Evolutionary conservation across 176 grass and related monocot genomes (phyloP).

Genomic region (Zizania latifolia): DNA sequence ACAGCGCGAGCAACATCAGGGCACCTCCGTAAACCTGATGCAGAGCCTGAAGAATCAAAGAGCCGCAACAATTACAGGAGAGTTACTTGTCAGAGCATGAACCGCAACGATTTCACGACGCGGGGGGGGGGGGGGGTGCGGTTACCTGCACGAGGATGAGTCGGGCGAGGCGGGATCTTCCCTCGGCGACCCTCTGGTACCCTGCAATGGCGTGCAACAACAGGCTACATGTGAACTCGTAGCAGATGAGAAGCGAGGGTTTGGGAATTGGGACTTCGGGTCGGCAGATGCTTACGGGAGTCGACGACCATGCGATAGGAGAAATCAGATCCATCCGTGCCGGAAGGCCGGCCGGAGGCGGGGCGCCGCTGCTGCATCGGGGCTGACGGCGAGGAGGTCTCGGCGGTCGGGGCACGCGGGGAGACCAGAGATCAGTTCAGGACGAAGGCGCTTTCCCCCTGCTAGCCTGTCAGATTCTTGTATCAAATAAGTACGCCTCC

Average conservation of each 20-base stretch:
- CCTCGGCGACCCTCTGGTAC: slow-evolving; percentile 74
- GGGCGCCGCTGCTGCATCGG: slow-evolving; percentile 49
- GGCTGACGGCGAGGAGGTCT: neutral
- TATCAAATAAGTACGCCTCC: neutral
- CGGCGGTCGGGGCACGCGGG: neutral
- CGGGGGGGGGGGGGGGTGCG: neutral
- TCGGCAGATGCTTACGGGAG: slow-evolving; percentile 50
- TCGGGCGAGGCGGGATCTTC: slow-evolving; percentile 60
- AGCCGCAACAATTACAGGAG: neutral
- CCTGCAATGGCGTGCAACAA: slow-evolving; percentile 45
- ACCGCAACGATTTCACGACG: neutral
- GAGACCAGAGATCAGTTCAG: slow-evolving; percentile 1
- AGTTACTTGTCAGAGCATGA: slow-evolving; percentile 22
- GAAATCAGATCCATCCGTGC: slow-evolving; percentile 86
- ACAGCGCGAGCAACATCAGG: slow-evolving; percentile 45
- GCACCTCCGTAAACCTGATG: slow-evolving; percentile 44
- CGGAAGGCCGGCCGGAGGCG: slow-evolving; percentile 43
- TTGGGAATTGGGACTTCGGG: neutral
- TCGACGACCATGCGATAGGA: slow-evolving; percentile 98
- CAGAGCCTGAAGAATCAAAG: slow-evolving; percentile 43
- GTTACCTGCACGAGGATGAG: slow-evolving; percentile 65
- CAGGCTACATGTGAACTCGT: neutral
- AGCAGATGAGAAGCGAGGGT: neutral
- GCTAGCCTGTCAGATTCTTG: neutral
- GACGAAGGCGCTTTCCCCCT: neutral